Percentiles rank a stretch among this genome's conserved stretches.
Conservation (phyloP, 2,329 filamentous ascomycete genomes). For the Phialophora tarda region DNA sequence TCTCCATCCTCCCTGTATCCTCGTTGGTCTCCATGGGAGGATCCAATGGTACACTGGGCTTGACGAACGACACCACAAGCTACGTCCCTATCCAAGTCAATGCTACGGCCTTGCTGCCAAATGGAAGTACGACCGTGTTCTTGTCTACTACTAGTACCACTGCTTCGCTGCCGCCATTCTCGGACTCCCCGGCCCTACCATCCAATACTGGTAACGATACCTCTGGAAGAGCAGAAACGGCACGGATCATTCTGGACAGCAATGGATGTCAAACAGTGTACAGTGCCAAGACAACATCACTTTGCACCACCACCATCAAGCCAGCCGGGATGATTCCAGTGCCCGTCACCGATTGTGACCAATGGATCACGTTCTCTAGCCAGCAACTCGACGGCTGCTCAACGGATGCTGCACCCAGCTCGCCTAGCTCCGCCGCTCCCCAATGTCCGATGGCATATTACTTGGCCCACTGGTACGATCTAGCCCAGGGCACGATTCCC, state of each 20-base stretch:
- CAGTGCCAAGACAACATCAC: constrained; percentile 28
- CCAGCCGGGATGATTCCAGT: constrained; percentile 32
- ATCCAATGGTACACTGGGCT: neutral
- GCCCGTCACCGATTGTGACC: constrained; percentile 35
- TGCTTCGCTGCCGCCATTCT: neutral
- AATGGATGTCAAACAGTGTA: constrained; percentile 39
- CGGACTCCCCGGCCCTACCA: neutral
- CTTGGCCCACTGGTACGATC: constrained; percentile 36
- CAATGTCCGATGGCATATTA: constrained; percentile 29
- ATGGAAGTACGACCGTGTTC: constrained; percentile 33
- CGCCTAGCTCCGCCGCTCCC: neutral
- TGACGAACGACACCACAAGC: neutral
- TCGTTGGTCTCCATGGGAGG: constrained; percentile 2
- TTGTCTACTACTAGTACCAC: constrained; percentile 19
- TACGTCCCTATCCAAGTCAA: constrained; percentile 23
- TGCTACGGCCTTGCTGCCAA: constrained; percentile 35
- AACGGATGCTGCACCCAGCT: neutral
- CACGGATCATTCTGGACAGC: constrained; percentile 29
- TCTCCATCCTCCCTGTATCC: constrained; percentile 20
- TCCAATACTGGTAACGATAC: neutral
- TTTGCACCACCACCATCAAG: constrained; percentile 33
- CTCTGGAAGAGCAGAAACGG: constrained; percentile 8
- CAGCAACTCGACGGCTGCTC: constrained; percentile 26
- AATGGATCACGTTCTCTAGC: constrained; percentile 38
- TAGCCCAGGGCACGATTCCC: constrained; percentile 26